phyloP scores from a whole-genome alignment of 2,329 filamentous ascomycete species.

The Ceratocystis destructans region DNA sequence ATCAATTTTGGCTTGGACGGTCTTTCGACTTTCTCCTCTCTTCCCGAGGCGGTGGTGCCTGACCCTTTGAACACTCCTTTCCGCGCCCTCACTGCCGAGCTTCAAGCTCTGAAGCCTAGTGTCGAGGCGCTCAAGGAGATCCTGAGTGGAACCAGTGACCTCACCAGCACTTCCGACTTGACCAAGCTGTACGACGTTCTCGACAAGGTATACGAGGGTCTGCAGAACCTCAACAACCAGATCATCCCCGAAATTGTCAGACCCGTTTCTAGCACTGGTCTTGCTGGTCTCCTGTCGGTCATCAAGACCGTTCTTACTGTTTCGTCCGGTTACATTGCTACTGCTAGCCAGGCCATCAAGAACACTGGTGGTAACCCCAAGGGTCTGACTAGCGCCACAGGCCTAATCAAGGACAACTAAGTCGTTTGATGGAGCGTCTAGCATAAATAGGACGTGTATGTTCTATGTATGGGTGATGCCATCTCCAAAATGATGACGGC shows the following conservation, averaged over 20 bases:
- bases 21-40: constrained; percentile 1
- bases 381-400: not conserved
- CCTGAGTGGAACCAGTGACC: not conserved
- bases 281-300: constrained; percentile 9
- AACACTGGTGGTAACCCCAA: constrained; percentile 2
- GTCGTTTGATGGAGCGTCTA: too few relatives aligned
- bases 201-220: not conserved
- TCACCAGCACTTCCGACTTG: not conserved
- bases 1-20: constrained; percentile 7
- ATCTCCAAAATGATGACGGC: not conserved
- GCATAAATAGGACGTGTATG: not conserved
- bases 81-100: not conserved
- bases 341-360: constrained; percentile 5
- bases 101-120: constrained; percentile 7
- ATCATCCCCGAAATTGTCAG: constrained; percentile 1
- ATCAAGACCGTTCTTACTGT: constrained; percentile 9
- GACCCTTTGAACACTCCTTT: constrained; percentile 9
- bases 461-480: not conserved
- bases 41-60: constrained; percentile 8
- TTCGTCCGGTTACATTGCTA: not conserved
- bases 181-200: constrained; percentile 11
- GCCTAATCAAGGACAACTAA: not conserved
- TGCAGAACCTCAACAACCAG: not conserved
- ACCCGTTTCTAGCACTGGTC: not conserved
- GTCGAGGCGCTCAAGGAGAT: not conserved